phyloP scores from a whole-genome alignment of 78 protist species.

The Polysphondylium violaceum region DNA sequence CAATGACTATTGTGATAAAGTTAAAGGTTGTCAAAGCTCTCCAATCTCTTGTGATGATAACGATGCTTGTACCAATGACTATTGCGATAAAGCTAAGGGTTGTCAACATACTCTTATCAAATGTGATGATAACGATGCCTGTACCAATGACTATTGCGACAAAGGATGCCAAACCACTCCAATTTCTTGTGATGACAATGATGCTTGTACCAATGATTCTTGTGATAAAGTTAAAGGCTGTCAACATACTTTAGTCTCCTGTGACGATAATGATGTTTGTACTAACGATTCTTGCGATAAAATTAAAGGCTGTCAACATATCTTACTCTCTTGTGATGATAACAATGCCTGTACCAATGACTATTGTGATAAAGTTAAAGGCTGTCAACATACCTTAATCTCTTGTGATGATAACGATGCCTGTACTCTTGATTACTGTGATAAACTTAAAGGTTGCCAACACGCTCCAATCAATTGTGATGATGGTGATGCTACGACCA shows the following conservation, averaged over 20 bases:
- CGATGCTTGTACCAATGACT: slow-evolving; percentile 11
- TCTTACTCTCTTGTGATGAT: slow-evolving; percentile 1
- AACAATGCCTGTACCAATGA: slow-evolving; percentile 44
- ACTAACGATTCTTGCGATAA: slow-evolving; percentile 1
- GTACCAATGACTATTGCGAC: slow-evolving; percentile 30
- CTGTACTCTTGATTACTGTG: slow-evolving; percentile 25
- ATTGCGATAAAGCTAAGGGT: slow-evolving; percentile 36
- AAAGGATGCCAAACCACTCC: background rate
- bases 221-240: slow-evolving; percentile 52
- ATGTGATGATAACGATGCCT: slow-evolving; percentile 15
- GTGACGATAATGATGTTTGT: slow-evolving; percentile 25
- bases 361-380: slow-evolving; percentile 5
- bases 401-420: slow-evolving; percentile 7
- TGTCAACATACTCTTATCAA: slow-evolving; percentile 21
- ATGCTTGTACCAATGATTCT: slow-evolving; percentile 42
- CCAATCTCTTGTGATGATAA: slow-evolving; percentile 33
- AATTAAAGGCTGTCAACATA: slow-evolving; percentile 4
- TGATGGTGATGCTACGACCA: background rate
- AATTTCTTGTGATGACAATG: slow-evolving; percentile 26
- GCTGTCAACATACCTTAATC: background rate
- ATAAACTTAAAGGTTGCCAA: background rate
- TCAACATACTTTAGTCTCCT: slow-evolving; percentile 1
- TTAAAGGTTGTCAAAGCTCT: slow-evolving; percentile 1
- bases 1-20: slow-evolving; percentile 19
- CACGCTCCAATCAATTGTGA: slow-evolving; percentile 39